phyloP scores from a whole-genome alignment of 129 eudicot species.

The Dittrichia graveolens region DNA sequence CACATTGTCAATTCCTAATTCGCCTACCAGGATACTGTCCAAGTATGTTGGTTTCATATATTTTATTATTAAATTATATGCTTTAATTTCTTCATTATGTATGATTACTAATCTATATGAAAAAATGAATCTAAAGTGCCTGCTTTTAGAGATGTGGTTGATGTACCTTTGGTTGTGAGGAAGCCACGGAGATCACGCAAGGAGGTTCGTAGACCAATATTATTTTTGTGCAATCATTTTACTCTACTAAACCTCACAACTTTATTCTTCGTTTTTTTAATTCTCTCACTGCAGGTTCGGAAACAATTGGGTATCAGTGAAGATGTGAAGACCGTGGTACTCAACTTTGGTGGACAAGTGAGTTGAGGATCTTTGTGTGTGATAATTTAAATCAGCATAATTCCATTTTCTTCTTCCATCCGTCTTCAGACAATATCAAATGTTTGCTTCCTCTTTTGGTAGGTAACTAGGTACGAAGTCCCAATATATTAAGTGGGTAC shows the following conservation, averaged over 20 bases:
- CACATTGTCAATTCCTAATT: slow-evolving; percentile 91
- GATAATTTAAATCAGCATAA: too few relatives aligned
- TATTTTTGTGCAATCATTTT: background rate
- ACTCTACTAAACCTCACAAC: background rate
- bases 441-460: too few relatives aligned
- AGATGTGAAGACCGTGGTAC: slow-evolving; percentile 83
- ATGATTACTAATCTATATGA: background rate
- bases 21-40: slow-evolving; percentile 99
- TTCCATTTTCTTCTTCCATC: too few relatives aligned
- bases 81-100: background rate
- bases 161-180: slow-evolving; percentile 78
- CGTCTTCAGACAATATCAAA: too few relatives aligned
- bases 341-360: slow-evolving; percentile 99
- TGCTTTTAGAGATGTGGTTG: slow-evolving; percentile 71
- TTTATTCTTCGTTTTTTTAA: background rate
- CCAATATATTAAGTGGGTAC: too few relatives aligned
- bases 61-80: background rate
- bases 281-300: slow-evolving; percentile 57
- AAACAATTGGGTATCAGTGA: slow-evolving; percentile 77
- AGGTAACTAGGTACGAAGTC: too few relatives aligned
- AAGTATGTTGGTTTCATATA: slow-evolving; percentile 55
- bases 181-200: slow-evolving; percentile 59
- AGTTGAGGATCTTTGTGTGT: slow-evolving; percentile 11
- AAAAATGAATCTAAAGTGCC: slow-evolving; percentile 52
- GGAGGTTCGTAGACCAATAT: slow-evolving; percentile 45